Conservation (phyloP, 2,329 filamentous ascomycete species). For the Emergomyces pasteurianus region DNA sequence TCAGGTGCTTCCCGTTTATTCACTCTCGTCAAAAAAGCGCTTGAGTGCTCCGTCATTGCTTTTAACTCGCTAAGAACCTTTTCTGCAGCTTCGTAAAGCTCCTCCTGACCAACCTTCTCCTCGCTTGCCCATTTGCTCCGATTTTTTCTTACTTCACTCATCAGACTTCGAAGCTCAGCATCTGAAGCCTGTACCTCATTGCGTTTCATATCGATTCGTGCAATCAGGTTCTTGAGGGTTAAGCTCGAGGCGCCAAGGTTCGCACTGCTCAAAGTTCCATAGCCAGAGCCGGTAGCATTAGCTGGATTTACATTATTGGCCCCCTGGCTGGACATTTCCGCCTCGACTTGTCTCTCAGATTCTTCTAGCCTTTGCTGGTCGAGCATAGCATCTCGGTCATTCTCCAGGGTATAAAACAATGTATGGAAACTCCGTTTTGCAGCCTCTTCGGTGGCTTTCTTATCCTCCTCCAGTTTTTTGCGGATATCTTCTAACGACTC, state of each 20-base stretch:
- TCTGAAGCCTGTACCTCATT: conserved; percentile 84
- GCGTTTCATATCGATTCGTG: conserved; percentile 85
- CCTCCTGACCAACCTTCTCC: conserved; percentile 93
- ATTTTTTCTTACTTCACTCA: conserved; percentile 97
- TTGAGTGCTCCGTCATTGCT: conserved; percentile 92
- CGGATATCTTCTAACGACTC: conserved; percentile 76
- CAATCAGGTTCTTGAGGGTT: conserved; percentile 93
- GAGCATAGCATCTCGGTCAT: conserved; percentile 89
- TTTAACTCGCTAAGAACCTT: conserved; percentile 96
- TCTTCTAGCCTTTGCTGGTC: conserved; percentile 96
- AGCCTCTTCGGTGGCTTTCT: conserved; percentile 78
- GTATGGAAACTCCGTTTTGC: conserved; percentile 86
- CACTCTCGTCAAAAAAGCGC: conserved; percentile 85
- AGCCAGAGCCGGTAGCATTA: conserved; percentile 49
- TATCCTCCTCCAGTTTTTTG: conserved; percentile 84
- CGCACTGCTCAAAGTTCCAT: conserved; percentile 81
- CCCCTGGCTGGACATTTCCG: conserved; percentile 65
- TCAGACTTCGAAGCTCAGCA: conserved; percentile 77
- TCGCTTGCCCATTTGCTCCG: conserved; percentile 98
- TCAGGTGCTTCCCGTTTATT: conserved; percentile 96
- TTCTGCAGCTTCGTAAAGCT: conserved; percentile 90
- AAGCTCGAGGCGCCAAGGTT: conserved; percentile 93
- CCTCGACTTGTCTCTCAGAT: conserved; percentile 89
- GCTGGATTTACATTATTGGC: conserved; percentile 41
- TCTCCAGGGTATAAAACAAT: conserved; percentile 88